These are phyloP conservation scores for Royoungia palumana DNA, from an alignment of 768 basidiomycete genomes.

Conservation along the genomic window DNA sequence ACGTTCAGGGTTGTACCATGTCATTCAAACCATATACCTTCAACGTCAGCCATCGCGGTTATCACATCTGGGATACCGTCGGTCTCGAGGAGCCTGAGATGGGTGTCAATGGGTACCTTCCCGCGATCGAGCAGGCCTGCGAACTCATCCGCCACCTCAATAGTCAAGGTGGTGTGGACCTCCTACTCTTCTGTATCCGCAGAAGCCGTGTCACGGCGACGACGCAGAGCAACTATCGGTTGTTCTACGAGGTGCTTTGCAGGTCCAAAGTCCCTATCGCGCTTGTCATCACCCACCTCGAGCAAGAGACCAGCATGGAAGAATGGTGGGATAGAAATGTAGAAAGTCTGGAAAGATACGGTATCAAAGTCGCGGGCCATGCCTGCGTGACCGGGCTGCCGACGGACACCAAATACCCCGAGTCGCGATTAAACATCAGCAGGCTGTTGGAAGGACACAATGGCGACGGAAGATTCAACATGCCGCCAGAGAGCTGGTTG, in stretches of 20 bases:
- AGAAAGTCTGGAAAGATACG: constrained; percentile 20
- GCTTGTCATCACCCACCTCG: constrained; percentile 39
- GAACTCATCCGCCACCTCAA: constrained; percentile 33
- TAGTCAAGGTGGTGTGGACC: constrained; percentile 34
- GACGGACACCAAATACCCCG: constrained; percentile 26
- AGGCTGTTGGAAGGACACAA: constrained; percentile 13
- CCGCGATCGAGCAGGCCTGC: constrained; percentile 30
- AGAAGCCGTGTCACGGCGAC: constrained; percentile 39
- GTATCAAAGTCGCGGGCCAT: constrained; percentile 28
- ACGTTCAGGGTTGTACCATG: constrained; percentile 39
- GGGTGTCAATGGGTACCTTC: constrained; percentile 24
- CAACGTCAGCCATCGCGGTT: constrained; percentile 11
- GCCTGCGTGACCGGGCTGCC: constrained; percentile 36
- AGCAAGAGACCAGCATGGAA: constrained; percentile 34
- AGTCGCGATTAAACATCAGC: constrained; percentile 19
- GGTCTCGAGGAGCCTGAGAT: constrained; percentile 34
- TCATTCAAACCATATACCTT: constrained; percentile 27
- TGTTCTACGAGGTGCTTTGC: constrained; percentile 44
- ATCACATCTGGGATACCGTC: constrained; percentile 34
- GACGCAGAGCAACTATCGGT: constrained; percentile 37
- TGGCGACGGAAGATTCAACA: constrained; percentile 18
- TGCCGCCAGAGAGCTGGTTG: constrained; percentile 27
- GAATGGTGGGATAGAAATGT: constrained; percentile 33
- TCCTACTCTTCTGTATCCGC: constrained; percentile 42
- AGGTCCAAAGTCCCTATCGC: constrained; percentile 29